These are phyloP conservation scores for Bipolaris zeicola DNA, from an alignment of 2,329 filamentous ascomycete genomes.

Conservation along the genomic window DNA sequence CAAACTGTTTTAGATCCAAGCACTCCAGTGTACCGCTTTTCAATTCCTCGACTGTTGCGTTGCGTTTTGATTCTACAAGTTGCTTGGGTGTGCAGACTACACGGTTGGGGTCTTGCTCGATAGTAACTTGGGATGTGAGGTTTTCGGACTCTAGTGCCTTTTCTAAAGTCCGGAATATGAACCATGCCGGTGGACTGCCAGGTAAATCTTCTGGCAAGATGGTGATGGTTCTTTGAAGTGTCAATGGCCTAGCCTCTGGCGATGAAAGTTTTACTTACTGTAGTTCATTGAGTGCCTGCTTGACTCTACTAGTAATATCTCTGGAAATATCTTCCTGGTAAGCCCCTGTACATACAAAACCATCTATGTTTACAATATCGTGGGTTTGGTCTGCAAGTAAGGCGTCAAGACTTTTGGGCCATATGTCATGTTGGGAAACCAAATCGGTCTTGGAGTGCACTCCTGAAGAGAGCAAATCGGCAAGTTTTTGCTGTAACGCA, in stretches of 20 bases:
- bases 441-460: constrained; percentile 29
- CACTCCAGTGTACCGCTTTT: constrained; percentile 27
- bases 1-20: constrained; percentile 28
- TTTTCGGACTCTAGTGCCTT: constrained; percentile 10
- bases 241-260: background rate
- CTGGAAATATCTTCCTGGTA: constrained; percentile 7
- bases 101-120: constrained; percentile 15
- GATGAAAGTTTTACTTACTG: constrained; percentile 20
- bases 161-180: constrained; percentile 21
- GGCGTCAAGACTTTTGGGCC: constrained; percentile 27
- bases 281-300: constrained; percentile 13
- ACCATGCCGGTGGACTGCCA: constrained; percentile 35
- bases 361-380: constrained; percentile 21
- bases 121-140: constrained; percentile 20
- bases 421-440: constrained; percentile 28
- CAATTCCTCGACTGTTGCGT: constrained; percentile 24
- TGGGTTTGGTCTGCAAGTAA: constrained; percentile 22
- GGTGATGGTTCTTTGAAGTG: constrained; percentile 17
- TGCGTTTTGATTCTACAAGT: constrained; percentile 23
- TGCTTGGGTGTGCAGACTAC: constrained; percentile 34
- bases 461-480: constrained; percentile 6
- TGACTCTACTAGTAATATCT: constrained; percentile 13
- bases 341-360: constrained; percentile 22
- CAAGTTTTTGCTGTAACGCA: constrained; percentile 19
- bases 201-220: constrained; percentile 24